Base-by-base conservation (phyloP, 805 yeast genomes). In the Ogataea ganodermae region DNA sequence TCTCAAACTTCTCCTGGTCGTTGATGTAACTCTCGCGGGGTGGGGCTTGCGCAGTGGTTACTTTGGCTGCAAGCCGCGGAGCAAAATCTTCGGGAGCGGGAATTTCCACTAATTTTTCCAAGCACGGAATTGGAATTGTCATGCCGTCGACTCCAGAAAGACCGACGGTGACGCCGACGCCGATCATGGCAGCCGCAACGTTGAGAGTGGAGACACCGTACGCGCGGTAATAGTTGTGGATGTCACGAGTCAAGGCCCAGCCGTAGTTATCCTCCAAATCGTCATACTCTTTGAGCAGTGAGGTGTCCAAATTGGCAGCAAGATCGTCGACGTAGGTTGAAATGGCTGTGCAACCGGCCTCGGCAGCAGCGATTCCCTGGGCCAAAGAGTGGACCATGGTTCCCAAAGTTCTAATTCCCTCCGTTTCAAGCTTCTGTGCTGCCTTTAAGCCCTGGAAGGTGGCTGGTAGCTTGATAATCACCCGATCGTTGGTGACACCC, bases 331-430 rank as follows among this genome's bases (percentile, higher is more conserved):
- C 68, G 46, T 68, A 68, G 13, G 71, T 62, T 2, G 69, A 60
- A 35, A 68, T 62, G 10, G 61, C 62, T 7, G 36, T 46, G 42
- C 69, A 64, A 5, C 66, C 63, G n/a, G 67, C 69, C 44, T 68
- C 70, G n/a, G 69, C 69, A 22, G 71, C 69, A 13, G 60, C 52
- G 21, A 67, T 58, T 17, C 66, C 72, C 46, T 68, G 72, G n/a
- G 58, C 66, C 21, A 67, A 51, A 10, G 66, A 57, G 44, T 65
- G 69, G 22, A 66, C 63, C 55, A 68, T 67, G 4, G 72, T 68
- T 17, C 69, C 72, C 10, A 67, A 52, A 26, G 62, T 55, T 17
- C 57, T 38, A 31, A 68, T 59, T 6, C 60, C 59, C 22, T 60
- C 46, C 21, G 28, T 28, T 6, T 46, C 42, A 27, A 68, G 55